Conservation (phyloP, 371 early-diverging fungal genomes). For the Zychaea mexicana region DNA sequence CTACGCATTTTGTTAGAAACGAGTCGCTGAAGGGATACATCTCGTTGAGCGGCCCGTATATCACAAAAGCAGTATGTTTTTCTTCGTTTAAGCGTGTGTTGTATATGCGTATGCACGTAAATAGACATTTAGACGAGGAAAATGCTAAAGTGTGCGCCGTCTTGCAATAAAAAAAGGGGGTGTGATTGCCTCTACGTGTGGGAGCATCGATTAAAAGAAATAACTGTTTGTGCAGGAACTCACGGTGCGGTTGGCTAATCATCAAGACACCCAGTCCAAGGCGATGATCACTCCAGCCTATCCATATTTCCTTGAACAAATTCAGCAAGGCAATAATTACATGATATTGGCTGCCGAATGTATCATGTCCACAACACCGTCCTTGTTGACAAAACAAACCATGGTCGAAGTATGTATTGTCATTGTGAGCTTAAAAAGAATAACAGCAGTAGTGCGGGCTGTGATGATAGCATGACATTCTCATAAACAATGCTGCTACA, state of each 20-base stretch:
- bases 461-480: too few species aligned
- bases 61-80: constrained; percentile 41
- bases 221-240: constrained; percentile 32
- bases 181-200: background rate
- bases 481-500: too few species aligned
- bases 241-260: constrained; percentile 31
- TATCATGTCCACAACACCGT: constrained; percentile 4
- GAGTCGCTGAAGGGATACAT: constrained; percentile 47
- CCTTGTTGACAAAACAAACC: constrained; percentile 22
- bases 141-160: too few species aligned
- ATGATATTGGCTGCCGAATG: constrained; percentile 31
- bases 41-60: constrained; percentile 29
- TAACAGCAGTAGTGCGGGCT: too few species aligned
- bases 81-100: background rate
- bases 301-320: constrained; percentile 50
- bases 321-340: constrained; percentile 42
- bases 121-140: too few species aligned
- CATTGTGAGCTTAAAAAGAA: too few species aligned
- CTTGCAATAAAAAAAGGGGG: background rate
- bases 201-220: background rate
- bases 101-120: background rate
- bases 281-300: constrained; percentile 21
- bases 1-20: constrained; percentile 30
- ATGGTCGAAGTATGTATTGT: constrained; percentile 30
- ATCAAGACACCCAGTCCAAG: constrained; percentile 36